Evolutionary conservation across 1,284 basidiomycete genomes (phyloP).

Genomic region (Naganishia sp.): DNA sequence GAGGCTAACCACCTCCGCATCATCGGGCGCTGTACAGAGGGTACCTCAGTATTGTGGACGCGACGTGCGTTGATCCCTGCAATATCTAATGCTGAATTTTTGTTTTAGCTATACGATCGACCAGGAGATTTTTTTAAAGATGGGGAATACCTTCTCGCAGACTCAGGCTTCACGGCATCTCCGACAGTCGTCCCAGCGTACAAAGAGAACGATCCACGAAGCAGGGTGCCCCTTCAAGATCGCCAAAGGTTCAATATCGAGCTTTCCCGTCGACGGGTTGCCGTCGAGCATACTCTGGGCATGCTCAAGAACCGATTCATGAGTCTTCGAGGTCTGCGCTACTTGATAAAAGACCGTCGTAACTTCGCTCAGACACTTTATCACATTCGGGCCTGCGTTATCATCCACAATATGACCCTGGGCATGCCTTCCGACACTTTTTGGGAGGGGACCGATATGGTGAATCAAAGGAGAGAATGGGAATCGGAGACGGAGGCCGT

Average conservation of each 20-base stretch:
- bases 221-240: not conserved
- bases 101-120: not conserved
- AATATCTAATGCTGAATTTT: not conserved
- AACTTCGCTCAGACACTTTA: not conserved
- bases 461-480: not conserved
- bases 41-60: constrained; percentile 1
- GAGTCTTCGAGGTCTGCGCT: constrained; percentile 1
- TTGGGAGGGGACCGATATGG: not conserved
- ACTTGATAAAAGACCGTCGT: not conserved
- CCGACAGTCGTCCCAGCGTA: not conserved
- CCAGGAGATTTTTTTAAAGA: not conserved
- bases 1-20: not conserved
- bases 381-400: not conserved
- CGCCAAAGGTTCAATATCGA: constrained; percentile 2
- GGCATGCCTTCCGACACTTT: not conserved
- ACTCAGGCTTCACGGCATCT: not conserved
- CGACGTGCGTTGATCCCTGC: not conserved
- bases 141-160: not conserved
- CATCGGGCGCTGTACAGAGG: not conserved
- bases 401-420: constrained; percentile 3
- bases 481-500: not conserved
- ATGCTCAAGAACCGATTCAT: constrained; percentile 2
- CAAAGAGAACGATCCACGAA: not conserved
- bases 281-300: constrained; percentile 2
- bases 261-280: not conserved